Percentiles rank a stretch among this genome's conserved stretches.
These are phyloP conservation scores for Alternaria arborescens DNA, from an alignment of 2,329 filamentous ascomycete species.

Conservation along the genomic window DNA sequence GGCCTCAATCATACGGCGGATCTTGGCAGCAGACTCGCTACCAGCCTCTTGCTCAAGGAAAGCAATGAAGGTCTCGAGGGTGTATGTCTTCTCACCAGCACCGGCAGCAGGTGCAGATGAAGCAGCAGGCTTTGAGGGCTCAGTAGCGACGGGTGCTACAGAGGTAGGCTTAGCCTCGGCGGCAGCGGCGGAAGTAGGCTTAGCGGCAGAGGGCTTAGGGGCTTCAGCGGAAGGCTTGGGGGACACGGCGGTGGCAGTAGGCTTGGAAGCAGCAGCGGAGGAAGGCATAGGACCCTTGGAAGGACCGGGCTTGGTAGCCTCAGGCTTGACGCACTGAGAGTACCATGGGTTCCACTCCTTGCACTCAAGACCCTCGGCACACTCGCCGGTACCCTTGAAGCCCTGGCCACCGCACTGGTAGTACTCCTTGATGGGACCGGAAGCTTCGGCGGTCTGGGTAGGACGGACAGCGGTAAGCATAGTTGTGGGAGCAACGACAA, in stretches of 20 bases:
- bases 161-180: constrained; percentile 13
- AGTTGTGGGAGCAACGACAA: constrained; percentile 26
- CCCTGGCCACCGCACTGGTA: constrained; percentile 56
- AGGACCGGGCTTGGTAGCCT: constrained; percentile 18
- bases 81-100: constrained; percentile 27
- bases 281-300: constrained; percentile 19
- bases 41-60: constrained; percentile 24
- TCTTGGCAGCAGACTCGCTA: constrained; percentile 21
- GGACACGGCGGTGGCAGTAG: constrained; percentile 9
- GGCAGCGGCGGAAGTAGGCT: constrained; percentile 9
- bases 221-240: constrained; percentile 13
- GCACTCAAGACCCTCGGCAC: constrained; percentile 53
- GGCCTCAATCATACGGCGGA: constrained; percentile 27
- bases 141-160: constrained; percentile 8
- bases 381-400: constrained; percentile 52
- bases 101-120: constrained; percentile 6
- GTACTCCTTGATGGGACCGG: constrained; percentile 28
- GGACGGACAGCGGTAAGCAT: constrained; percentile 35
- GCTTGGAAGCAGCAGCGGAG: constrained; percentile 11
- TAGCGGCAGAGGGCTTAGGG: constrained; percentile 1
- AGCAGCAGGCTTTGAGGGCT: constrained; percentile 17
- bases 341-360: constrained; percentile 56
- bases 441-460: constrained; percentile 25
- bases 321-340: constrained; percentile 52
- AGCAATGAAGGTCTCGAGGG: constrained; percentile 27